phyloP scores from a whole-genome alignment of 1,284 basidiomycete species.

The Anthracocystis setariae region DNA sequence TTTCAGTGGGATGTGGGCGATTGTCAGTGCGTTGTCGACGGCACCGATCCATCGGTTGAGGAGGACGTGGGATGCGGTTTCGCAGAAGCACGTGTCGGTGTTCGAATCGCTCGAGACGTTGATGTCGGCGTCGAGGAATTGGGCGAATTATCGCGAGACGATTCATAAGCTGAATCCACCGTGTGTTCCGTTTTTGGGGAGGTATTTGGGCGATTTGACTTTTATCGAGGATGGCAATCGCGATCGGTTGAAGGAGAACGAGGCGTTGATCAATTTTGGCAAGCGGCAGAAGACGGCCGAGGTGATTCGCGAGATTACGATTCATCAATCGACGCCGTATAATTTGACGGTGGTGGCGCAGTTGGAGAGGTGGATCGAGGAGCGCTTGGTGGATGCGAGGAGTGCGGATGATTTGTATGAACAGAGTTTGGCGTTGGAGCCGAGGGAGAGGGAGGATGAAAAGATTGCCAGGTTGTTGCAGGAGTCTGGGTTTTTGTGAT shows the following conservation, averaged over 20 bases:
- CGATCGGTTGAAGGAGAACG: conserved; percentile 76
- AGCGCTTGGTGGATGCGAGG: conserved; percentile 72
- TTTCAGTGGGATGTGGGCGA: conserved; percentile 94
- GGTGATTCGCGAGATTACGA: conserved; percentile 93
- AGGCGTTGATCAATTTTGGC: conserved; percentile 86
- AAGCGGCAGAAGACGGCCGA: conserved; percentile 93
- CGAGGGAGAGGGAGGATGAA: conserved; percentile 83
- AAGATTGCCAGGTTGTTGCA: conserved; percentile 87
- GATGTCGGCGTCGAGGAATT: conserved; percentile 90
- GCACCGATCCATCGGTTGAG: conserved; percentile 91
- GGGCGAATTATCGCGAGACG: conserved; percentile 86
- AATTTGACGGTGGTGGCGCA: conserved; percentile 79
- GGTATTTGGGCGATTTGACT: conserved; percentile 92
- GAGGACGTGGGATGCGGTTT: conserved; percentile 93
- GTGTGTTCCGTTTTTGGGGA: conserved; percentile 97
- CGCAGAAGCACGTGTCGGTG: conserved; percentile 71
- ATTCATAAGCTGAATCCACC: conserved; percentile 88
- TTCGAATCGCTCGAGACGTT: conserved; percentile 79
- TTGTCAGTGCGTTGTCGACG: conserved; percentile 92
- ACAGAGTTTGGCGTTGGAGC: conserved; percentile 84
- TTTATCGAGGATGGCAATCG: conserved; percentile 99
- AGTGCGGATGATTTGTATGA: conserved; percentile 73
- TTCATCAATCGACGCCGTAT: conserved; percentile 86
- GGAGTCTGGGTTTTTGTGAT: conserved; percentile 83
- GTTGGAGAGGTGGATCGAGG: conserved; percentile 81